A percentile compares a stretch with the other conserved stretches of the same genome.
Conservation (phyloP, 2,329 filamentous ascomycete species). For the Neofusicoccum parvum region DNA sequence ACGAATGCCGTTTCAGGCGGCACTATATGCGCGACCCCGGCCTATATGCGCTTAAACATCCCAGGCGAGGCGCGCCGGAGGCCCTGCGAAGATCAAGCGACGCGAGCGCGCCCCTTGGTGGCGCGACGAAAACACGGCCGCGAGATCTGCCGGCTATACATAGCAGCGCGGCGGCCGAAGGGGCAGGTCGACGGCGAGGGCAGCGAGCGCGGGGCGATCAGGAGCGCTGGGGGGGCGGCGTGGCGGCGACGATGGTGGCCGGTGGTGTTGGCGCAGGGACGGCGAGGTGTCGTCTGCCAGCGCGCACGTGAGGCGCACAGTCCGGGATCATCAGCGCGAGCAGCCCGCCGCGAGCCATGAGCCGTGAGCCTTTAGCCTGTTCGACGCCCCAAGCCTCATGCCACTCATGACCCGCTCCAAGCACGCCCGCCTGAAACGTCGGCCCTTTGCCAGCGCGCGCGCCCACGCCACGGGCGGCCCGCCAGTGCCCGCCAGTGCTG, state of each 20-base stretch:
- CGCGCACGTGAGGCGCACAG: slow-evolving; percentile 7
- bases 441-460: neutral
- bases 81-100: slow-evolving; percentile 3
- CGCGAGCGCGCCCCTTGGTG: slow-evolving; percentile 16
- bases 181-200: neutral
- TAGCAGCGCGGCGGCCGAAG: slow-evolving; percentile 9
- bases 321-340: neutral
- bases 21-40: slow-evolving; percentile 32
- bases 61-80: slow-evolving; percentile 25
- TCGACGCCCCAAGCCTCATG: neutral
- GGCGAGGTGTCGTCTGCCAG: neutral
- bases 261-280: neutral
- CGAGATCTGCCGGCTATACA: slow-evolving; percentile 14
- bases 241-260: slow-evolving; percentile 4
- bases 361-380: slow-evolving; percentile 10
- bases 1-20: slow-evolving; percentile 44
- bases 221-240: neutral
- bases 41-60: slow-evolving; percentile 43
- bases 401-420: neutral
- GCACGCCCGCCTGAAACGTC: neutral
- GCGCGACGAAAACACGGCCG: slow-evolving; percentile 9
- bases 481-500: too few species aligned
- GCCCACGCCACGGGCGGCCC: too few species aligned
- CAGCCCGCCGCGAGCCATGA: neutral
- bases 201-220: slow-evolving; percentile 15